Evolutionary conservation across 371 early-diverging fungal species (phyloP), one percentile per base, ranked within the genome.

Genomic region (Mucor irregularis): DNA sequence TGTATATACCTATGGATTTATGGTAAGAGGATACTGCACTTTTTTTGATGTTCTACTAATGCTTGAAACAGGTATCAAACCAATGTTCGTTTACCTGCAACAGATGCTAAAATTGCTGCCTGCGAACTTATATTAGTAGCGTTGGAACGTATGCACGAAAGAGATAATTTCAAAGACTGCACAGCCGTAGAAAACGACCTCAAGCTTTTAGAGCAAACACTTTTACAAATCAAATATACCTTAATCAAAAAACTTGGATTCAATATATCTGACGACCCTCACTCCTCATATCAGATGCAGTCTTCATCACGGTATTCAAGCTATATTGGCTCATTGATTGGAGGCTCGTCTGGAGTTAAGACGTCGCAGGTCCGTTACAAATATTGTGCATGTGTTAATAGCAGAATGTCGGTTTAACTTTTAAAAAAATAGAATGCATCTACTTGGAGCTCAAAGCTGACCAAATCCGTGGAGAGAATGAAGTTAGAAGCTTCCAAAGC

Each of bases 61-160:
- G n/a, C n/a, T n/a, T n/a, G n/a, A n/a, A n/a, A n/a, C 33, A 69
- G 70, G 70, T 46, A 60, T 34, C 73, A 73, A 40, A 17, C 73
- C 24, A 58, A 60, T 48, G 45, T 67, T 8, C 62, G 67, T 9
- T 49, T 73, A 17, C 65, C 67, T 17, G 54, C 52, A 10, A 28
- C 67, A 17, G 64, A 67, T 43, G 53, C 63, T 14, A 73, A 73
- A 39, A 34, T 69, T 11, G 50, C 59, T 2, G 54, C 65, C 1
- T 69, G 65, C 40, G 62, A 66, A 30, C 43, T 55, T 9, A 31
- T 73, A 9, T 38, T 69, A 0, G 40, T 31, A n/a, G 48, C 49
- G 4, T 31, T 73, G 16, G 53, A 64, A 30, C 58, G 45, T 4
- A 62, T 72, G 63, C 28, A 56, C 9, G 11, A 49, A 11, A 46